Evolutionary conservation across 768 basidiomycete genomes (phyloP), one percentile per base, ranked within the genome.

Genomic region (Mycena haematopus): DNA sequence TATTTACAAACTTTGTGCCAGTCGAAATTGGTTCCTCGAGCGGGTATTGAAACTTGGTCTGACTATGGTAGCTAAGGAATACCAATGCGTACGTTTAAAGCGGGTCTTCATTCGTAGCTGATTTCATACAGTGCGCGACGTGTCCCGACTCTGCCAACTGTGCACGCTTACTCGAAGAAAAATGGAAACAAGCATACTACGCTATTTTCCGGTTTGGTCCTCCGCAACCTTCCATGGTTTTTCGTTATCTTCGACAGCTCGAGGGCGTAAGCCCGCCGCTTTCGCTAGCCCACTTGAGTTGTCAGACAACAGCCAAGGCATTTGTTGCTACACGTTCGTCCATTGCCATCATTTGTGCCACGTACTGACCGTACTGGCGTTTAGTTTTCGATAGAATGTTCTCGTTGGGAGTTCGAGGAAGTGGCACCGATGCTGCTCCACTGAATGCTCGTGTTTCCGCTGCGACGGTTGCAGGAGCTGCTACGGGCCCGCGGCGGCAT

Each of bases 11-110:
- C 49, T 52, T 35, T 29, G 33, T 33, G 42, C 17, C 66, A 93
- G 94, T 36, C 85, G 96, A 60, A 96, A 89, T 56, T 97, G 95
- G 95, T 97, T 97, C 77, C 83, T 97, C 21, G 96, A 98, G 73
- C 87, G 96, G 21, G 91, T 98, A 17, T 81, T 97, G 65, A 97
- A 97, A 73, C 86, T 98, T 11, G 93, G 94, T 2, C 79, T 94
- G 42, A 91, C 91, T 0, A 85, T 89, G 65, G 83, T 96, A 24
- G 86, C 92, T n/a, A 95, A 96, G 73, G 95, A 97, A 70, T 97
- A 97, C 70, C 90, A 92, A 85, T 97, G 96, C 71, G 93, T 95
- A 72, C 24, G 24, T 49, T n/a, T 24, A 29, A 54, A 10, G 14
- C 3, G 11, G 2, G 9, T 35, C 33, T 46, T 40, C 6, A 15